A percentile compares a stretch with the other conserved stretches of the same genome.
Conservation (phyloP, 139 green algal genomes). For the Desmodesmus armatus region DNA sequence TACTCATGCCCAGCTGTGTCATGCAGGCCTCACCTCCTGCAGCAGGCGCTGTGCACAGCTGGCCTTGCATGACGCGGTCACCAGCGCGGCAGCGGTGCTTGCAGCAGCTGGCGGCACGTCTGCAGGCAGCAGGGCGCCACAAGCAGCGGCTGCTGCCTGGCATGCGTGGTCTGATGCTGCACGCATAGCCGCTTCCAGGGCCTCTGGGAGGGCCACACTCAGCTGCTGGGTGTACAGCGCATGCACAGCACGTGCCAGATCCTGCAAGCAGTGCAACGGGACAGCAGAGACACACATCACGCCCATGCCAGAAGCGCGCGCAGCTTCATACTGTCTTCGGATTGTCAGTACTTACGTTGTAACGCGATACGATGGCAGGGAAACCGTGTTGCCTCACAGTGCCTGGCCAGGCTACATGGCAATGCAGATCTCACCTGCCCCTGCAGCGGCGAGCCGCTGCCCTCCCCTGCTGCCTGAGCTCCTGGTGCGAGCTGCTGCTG, state of each 20-base stretch:
- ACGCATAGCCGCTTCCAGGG: constrained; percentile 28
- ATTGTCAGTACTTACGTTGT: too few species aligned
- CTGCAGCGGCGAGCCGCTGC: neutral
- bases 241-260: constrained; percentile 34
- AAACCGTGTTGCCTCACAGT: too few species aligned
- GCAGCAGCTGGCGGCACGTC: constrained; percentile 28
- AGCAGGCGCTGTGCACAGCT: constrained; percentile 34
- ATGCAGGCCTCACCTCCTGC: constrained; percentile 31
- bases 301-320: too few species aligned
- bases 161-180: constrained; percentile 3
- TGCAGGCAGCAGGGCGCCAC: constrained; percentile 16
- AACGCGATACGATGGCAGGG: too few species aligned
- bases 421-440: constrained; percentile 18
- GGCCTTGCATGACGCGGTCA: constrained; percentile 32
- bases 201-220: neutral
- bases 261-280: neutral
- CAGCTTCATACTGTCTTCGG: too few species aligned
- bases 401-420: too few species aligned
- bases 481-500: constrained; percentile 21
- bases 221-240: neutral
- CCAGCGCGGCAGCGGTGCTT: constrained; percentile 13
- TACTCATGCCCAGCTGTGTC: neutral
- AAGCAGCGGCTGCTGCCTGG: constrained; percentile 20
- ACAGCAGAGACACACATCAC: neutral
- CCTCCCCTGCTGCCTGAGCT: neutral